These are phyloP conservation scores for Ceratobasidium papillatum DNA, from an alignment of 1,284 basidiomycete species.

Conservation along the genomic window DNA sequence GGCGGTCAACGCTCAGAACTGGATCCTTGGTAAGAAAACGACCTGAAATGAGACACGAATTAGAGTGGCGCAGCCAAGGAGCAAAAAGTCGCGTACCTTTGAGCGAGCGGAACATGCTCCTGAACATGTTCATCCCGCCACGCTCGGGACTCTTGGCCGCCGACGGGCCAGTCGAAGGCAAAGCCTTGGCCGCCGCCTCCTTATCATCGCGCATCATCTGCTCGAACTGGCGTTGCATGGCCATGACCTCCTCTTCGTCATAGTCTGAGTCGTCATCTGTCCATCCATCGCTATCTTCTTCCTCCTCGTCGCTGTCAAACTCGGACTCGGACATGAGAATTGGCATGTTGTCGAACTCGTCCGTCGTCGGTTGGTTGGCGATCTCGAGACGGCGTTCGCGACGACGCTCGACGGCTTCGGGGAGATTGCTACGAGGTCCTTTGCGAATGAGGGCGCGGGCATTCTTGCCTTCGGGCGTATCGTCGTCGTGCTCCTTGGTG, in stretches of 20 bases:
- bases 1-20: constrained; percentile 22
- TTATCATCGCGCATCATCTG: constrained; percentile 1
- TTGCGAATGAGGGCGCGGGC: constrained; percentile 20
- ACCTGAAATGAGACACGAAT: background rate
- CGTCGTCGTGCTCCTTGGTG: constrained; percentile 8
- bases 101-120: constrained; percentile 26
- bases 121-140: constrained; percentile 8
- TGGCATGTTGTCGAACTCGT: constrained; percentile 4
- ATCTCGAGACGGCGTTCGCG: constrained; percentile 10
- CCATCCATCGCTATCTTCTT: constrained; percentile 18
- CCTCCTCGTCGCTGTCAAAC: background rate
- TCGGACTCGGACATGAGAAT: constrained; percentile 14
- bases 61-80: background rate
- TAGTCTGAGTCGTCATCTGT: background rate
- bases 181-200: background rate
- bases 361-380: constrained; percentile 16
- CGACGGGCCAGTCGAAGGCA: background rate
- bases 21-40: constrained; percentile 34
- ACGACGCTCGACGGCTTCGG: background rate
- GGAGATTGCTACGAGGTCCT: background rate
- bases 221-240: background rate
- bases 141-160: constrained; percentile 24
- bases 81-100: constrained; percentile 5
- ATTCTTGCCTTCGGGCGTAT: constrained; percentile 1
- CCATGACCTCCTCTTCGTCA: background rate